Conservation (phyloP, 257 asterid species). For the Fraxinus anomala region DNA sequence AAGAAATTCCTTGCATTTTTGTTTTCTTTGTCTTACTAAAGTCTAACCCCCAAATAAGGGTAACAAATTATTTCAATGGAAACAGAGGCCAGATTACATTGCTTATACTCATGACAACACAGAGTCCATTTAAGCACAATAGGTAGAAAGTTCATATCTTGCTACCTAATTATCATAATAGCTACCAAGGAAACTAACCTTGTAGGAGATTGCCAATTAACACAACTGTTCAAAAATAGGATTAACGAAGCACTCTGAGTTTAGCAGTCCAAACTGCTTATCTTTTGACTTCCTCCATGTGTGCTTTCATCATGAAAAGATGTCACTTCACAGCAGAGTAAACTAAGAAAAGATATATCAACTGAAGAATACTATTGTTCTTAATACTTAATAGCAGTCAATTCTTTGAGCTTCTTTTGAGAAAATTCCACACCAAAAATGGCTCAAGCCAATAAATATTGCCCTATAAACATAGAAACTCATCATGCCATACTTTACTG, state of each 20-base stretch:
- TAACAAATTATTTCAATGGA: not conserved
- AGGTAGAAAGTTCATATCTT: not conserved
- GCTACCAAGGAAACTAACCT: not conserved
- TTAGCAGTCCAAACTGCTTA: not conserved
- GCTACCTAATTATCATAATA: not conserved
- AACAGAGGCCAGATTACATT: not conserved
- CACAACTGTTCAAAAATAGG: not conserved
- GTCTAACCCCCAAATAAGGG: not conserved
- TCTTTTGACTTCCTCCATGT: not conserved
- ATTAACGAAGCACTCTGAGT: not conserved
- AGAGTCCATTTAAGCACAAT: not conserved
- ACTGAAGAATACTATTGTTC: not conserved
- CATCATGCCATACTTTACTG: not conserved
- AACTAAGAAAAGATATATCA: not conserved
- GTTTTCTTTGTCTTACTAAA: not conserved
- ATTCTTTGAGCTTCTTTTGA: not conserved
- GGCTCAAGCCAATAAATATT: not conserved
- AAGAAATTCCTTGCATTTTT: not conserved
- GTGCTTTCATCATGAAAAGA: not conserved
- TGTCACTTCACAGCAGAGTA: not conserved
- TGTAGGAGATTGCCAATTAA: not conserved
- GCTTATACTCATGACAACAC: not conserved
- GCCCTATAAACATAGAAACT: not conserved
- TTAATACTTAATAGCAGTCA: not conserved
- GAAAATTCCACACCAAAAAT: not conserved